Conservation (phyloP, 192 early-diverging fungal genomes). For the Coemansia sp. region DNA sequence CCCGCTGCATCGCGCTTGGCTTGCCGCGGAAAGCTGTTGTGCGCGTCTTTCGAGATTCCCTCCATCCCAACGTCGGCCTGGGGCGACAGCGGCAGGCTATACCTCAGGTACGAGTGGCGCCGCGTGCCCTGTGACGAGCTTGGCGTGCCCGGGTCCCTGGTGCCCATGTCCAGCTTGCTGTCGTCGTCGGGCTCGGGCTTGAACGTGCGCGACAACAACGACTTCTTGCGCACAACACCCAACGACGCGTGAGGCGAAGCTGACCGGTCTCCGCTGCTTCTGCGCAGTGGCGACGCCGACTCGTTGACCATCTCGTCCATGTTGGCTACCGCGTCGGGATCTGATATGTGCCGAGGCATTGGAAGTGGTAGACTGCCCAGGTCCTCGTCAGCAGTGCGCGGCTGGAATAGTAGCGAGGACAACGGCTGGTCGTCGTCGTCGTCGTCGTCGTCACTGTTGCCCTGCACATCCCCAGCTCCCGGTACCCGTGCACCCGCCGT, state of each 20-base stretch:
- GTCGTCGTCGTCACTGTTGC: neutral
- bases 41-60: neutral
- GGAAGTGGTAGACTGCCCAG: constrained; percentile 36
- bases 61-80: neutral
- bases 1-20: neutral
- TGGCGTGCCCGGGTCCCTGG: too few relatives aligned
- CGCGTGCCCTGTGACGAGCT: neutral
- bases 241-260: constrained; percentile 16
- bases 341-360: constrained; percentile 26
- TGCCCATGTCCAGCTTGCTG: neutral
- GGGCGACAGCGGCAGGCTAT: constrained; percentile 3
- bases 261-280: constrained; percentile 22
- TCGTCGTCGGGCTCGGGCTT: neutral
- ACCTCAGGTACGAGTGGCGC: constrained; percentile 1
- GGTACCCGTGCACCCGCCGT: neutral
- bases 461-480: neutral
- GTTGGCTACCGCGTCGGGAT: constrained; percentile 29
- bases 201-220: constrained; percentile 31
- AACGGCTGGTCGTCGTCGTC: constrained; percentile 45
- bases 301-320: constrained; percentile 30
- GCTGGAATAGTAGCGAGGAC: constrained; percentile 27
- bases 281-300: constrained; percentile 10
- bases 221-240: constrained; percentile 26
- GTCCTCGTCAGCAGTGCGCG: constrained; percentile 15
- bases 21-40: constrained; percentile 6